These are phyloP conservation scores for Scorias spongiosa DNA, from an alignment of 2,329 filamentous ascomycete genomes.

Conservation along the genomic window DNA sequence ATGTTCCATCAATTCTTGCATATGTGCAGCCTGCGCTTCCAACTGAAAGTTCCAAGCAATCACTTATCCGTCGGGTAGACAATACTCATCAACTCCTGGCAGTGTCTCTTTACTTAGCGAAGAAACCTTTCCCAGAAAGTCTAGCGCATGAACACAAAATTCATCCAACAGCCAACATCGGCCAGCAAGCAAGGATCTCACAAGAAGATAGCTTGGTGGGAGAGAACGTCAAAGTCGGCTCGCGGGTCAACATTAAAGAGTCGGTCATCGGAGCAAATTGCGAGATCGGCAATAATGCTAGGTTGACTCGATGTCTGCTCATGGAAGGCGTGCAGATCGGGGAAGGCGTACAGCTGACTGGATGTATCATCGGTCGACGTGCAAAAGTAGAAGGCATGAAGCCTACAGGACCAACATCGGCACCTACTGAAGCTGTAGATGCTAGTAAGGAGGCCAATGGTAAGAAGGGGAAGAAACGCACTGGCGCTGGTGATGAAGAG, in stretches of 20 bases:
- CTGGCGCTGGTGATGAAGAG: constrained; percentile 37
- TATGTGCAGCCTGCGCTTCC: constrained; percentile 55
- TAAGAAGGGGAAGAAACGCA: constrained; percentile 19
- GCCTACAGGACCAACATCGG: constrained; percentile 3
- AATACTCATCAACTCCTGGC: constrained; percentile 67
- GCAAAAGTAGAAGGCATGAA: constrained; percentile 59
- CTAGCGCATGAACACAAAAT: constrained; percentile 69
- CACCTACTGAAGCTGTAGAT: constrained; percentile 1
- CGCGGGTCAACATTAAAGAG: constrained; percentile 85
- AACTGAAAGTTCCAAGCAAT: constrained; percentile 26
- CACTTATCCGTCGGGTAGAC: constrained; percentile 76
- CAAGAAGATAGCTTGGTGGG: constrained; percentile 68
- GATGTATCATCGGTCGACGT: constrained; percentile 70
- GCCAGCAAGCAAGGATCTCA: constrained; percentile 66
- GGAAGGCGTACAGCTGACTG: constrained; percentile 68
- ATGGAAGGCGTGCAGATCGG: constrained; percentile 87
- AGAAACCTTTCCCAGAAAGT: constrained; percentile 46
- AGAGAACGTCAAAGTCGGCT: constrained; percentile 77
- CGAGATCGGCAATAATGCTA: constrained; percentile 71
- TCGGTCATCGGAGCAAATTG: constrained; percentile 77
- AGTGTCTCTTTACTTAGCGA: constrained; percentile 73
- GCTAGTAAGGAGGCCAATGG: constrained; percentile 33
- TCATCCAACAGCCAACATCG: constrained; percentile 68
- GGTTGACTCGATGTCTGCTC: constrained; percentile 71
- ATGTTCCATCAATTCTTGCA: constrained; percentile 48